Conservation (phyloP, 164 flowering plant genomes). For the Cinnamomum chago region DNA sequence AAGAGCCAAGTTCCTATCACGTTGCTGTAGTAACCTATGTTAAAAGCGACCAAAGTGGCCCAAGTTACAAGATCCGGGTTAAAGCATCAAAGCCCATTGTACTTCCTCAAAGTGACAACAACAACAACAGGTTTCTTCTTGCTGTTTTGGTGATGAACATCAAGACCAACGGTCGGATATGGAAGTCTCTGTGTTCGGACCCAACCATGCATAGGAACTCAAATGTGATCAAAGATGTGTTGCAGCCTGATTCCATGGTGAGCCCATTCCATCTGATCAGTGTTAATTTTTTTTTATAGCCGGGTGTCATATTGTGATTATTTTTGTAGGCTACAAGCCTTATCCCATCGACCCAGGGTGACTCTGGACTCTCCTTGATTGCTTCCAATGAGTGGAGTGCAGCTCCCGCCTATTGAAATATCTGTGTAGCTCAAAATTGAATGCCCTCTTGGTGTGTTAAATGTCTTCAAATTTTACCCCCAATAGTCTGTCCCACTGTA, state of each 20-base stretch:
- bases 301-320: background rate
- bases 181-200: slow-evolving; percentile 38
- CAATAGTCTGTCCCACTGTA: too few species aligned
- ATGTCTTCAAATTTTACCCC: too few species aligned
- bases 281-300: background rate
- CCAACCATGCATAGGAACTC: background rate
- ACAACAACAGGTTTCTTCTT: slow-evolving; percentile 25
- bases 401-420: background rate
- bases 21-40: slow-evolving; percentile 7
- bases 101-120: slow-evolving; percentile 5
- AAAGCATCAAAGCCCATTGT: slow-evolving; percentile 27
- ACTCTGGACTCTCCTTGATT: background rate
- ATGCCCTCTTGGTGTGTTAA: background rate
- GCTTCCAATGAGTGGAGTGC: background rate
- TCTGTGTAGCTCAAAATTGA: background rate
- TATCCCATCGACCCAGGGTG: background rate
- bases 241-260: slow-evolving; percentile 34
- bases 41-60: slow-evolving; percentile 1
- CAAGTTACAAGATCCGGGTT: slow-evolving; percentile 9
- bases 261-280: slow-evolving; percentile 4
- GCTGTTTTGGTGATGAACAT: slow-evolving; percentile 47
- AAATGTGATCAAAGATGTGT: slow-evolving; percentile 12
- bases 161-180: slow-evolving; percentile 46
- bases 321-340: background rate
- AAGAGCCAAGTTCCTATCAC: background rate